Evolutionary conservation across 1,139 yeast species (phyloP).

Genomic region (Protomyces arabidopsidicola): DNA sequence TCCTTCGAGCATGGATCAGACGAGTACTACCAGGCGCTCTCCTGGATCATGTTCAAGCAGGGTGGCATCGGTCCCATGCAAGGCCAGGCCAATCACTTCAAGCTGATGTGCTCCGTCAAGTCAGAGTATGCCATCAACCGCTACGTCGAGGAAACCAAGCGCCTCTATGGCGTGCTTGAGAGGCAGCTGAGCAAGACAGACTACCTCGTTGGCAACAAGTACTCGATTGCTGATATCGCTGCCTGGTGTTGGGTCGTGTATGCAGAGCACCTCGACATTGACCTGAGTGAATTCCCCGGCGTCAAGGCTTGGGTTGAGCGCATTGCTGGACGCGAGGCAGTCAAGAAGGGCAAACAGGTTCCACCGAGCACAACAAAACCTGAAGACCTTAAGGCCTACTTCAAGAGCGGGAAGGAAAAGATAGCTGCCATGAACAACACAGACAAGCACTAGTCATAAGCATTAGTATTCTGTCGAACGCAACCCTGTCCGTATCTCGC

Average conservation of each 20-base stretch:
- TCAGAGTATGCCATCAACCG: slow-evolving; percentile 52
- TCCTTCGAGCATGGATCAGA: slow-evolving; percentile 46
- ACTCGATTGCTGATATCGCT: slow-evolving; percentile 53
- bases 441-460: slow-evolving; percentile 22
- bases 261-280: slow-evolving; percentile 7
- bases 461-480: slow-evolving; percentile 8
- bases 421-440: slow-evolving; percentile 22
- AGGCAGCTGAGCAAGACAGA: slow-evolving; percentile 47
- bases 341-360: slow-evolving; percentile 5
- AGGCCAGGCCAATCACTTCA: slow-evolving; percentile 50
- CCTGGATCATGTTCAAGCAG: slow-evolving; percentile 54
- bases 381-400: slow-evolving; percentile 16
- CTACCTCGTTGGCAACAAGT: slow-evolving; percentile 54
- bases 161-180: slow-evolving; percentile 54
- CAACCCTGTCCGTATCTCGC: slow-evolving; percentile 7
- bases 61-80: slow-evolving; percentile 61
- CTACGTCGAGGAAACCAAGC: slow-evolving; percentile 49
- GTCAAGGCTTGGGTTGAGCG: slow-evolving; percentile 10
- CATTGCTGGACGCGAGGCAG: slow-evolving; percentile 20
- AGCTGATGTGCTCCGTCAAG: slow-evolving; percentile 39
- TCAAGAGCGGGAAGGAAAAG: slow-evolving; percentile 19
- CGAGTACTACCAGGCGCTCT: slow-evolving; percentile 37
- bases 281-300: slow-evolving; percentile 12
- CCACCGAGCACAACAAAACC: slow-evolving; percentile 28
- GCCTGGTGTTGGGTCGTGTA: slow-evolving; percentile 42